Conservation (phyloP, 768 basidiomycete species). For the Suillus weaverae region DNA sequence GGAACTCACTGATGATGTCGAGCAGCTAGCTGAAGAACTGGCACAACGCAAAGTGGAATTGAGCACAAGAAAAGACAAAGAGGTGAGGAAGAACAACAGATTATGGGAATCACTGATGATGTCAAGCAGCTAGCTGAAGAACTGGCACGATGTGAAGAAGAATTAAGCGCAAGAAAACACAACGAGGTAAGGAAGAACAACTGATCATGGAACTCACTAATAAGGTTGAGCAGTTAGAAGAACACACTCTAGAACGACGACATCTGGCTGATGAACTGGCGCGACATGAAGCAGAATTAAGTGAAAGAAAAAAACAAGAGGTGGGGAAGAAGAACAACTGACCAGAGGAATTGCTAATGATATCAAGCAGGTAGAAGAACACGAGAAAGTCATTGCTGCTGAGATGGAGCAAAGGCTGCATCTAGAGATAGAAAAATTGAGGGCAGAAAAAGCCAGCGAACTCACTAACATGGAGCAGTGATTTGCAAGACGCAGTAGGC, state of each 20-base stretch:
- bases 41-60: not conserved
- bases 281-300: too few relatives aligned
- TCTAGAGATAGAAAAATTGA: slow-evolving; percentile 4
- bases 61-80: not conserved
- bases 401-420: not conserved
- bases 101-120: not conserved
- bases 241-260: too few relatives aligned
- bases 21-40: not conserved
- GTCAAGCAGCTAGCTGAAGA: not conserved
- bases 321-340: not conserved
- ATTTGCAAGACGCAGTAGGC: not conserved
- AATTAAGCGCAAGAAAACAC: not conserved
- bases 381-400: not conserved
- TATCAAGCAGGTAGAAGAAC: not conserved
- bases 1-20: too few relatives aligned
- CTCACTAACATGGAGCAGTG: slow-evolving; percentile 14
- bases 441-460: slow-evolving; percentile 11
- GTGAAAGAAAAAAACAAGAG: not conserved
- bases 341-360: too few relatives aligned
- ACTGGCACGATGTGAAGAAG: not conserved
- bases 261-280: too few relatives aligned
- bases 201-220: not conserved
- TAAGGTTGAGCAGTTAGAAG: not conserved
- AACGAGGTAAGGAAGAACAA: not conserved
- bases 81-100: not conserved